Base-by-base conservation (phyloP, 2,329 filamentous ascomycete genomes). In the Penicillium polonicum region DNA sequence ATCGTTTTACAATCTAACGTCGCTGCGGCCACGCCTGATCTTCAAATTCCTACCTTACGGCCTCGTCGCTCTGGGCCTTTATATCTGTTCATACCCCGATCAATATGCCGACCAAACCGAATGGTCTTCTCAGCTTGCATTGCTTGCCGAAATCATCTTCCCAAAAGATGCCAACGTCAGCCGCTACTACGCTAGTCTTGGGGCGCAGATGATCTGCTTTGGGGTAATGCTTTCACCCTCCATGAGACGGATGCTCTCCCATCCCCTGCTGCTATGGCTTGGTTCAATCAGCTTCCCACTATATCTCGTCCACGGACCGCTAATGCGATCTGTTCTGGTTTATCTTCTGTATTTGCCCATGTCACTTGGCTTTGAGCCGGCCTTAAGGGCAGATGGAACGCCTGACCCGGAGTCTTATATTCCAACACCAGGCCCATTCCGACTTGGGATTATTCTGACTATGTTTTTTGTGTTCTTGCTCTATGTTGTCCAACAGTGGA, bases 261-360 rank as follows among this genome's bases (percentile, higher is more conserved):
- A 80, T 57, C 79, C 79, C 33, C 78, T 80, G 54, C 80, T 88
- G 43, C 78, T 85, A 44, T 88, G 84, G 80, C 79, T 88, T 13
- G 85, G 85, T 44, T 83, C 83, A 65, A 82, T 87, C 72, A 85
- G 82, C 44, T 87, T 87, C 65, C 84, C 85, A 1, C 82, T 88
- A 15, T 88, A 88, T 65, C 78, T 88, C 7, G 73, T 88, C 21
- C 85, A 88, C 70, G 85, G 85, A 42, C 80, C 82, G 0, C 76
- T 88, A 31, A 80, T 87, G 63, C 82, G 85, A 56, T 82, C 80
- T 25, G 70, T 86, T 8, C 75, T 88, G 15, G 81, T 82, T 27
- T 87, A 84, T 82, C 79, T 87, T 76, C 73, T 86, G 13, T 87
- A 81, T 59, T 78, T 82, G 2, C 74, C 77, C 13, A 65, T 68